A percentile compares a stretch with the other conserved stretches of the same genome.
Conservation (phyloP, 805 yeast species). For the Candida insectalens region DNA sequence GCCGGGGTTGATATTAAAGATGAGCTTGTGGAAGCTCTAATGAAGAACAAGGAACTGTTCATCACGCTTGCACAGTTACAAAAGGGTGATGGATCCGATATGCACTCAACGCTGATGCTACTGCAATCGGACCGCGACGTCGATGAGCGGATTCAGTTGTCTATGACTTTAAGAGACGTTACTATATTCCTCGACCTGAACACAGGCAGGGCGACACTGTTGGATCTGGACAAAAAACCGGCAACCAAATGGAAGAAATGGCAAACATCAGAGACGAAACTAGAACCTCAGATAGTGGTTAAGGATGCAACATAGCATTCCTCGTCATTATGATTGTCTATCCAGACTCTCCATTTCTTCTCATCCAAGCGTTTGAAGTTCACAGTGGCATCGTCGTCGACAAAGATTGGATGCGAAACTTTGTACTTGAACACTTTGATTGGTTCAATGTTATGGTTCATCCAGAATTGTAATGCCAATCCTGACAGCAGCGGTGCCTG, state of each 20-base stretch:
- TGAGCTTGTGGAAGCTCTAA: constrained; percentile 4
- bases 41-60: constrained; percentile 7
- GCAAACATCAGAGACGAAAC: constrained; percentile 21
- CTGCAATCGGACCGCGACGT: constrained; percentile 30
- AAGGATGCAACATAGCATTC: constrained; percentile 10
- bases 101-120: constrained; percentile 20
- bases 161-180: constrained; percentile 46
- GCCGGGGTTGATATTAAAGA: constrained; percentile 2
- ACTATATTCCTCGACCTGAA: constrained; percentile 36
- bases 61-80: constrained; percentile 24
- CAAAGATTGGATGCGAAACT: constrained; percentile 40
- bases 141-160: constrained; percentile 28
- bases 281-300: constrained; percentile 8
- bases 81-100: constrained; percentile 19
- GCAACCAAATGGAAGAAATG: constrained; percentile 34
- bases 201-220: constrained; percentile 17
- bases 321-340: constrained; percentile 7
- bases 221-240: constrained; percentile 43
- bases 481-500: constrained; percentile 80
- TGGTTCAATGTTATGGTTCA: constrained; percentile 1
- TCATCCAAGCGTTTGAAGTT: constrained; percentile 7
- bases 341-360: constrained; percentile 18
- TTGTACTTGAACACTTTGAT: constrained; percentile 35
- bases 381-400: constrained; percentile 26
- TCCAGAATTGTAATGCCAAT: constrained; percentile 40